These are phyloP conservation scores for Phytophthora ohioensis DNA, from an alignment of 352 stramenopile genomes.

Conservation along the genomic window DNA sequence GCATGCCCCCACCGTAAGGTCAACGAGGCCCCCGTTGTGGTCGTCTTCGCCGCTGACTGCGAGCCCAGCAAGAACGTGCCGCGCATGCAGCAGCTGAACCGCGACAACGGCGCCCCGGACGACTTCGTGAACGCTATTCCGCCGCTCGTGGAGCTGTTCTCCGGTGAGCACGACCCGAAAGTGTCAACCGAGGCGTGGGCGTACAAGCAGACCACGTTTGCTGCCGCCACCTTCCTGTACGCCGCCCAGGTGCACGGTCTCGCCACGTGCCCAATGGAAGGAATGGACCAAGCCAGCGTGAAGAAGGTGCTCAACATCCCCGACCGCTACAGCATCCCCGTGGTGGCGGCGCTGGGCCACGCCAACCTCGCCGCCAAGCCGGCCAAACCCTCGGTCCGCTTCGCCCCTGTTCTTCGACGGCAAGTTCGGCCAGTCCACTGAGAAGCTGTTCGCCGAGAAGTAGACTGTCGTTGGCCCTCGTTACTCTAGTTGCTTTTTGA, in stretches of 20 bases:
- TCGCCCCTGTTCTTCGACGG: constrained; percentile 80
- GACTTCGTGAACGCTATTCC: constrained; percentile 54
- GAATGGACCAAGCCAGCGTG: constrained; percentile 60
- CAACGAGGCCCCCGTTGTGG: constrained; percentile 68
- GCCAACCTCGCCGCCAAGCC: constrained; percentile 26
- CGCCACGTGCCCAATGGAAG: constrained; percentile 74
- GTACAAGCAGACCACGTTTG: constrained; percentile 78
- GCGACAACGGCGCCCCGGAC: constrained; percentile 52
- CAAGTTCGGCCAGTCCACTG: constrained; percentile 68
- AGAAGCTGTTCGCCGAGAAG: constrained; percentile 49
- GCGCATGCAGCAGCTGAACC: constrained; percentile 70
- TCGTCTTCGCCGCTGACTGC: constrained; percentile 76
- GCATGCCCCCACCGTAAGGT: constrained; percentile 42
- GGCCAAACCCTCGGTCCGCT: constrained; percentile 44
- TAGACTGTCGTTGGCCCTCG: not conserved
- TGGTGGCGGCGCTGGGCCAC: constrained; percentile 72
- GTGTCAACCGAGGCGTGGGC: constrained; percentile 73
- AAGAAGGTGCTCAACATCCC: constrained; percentile 67
- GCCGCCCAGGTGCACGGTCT: constrained; percentile 68
- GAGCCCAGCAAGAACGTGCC: constrained; percentile 73
- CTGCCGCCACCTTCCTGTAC: constrained; percentile 68
- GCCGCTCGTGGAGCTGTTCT: constrained; percentile 57
- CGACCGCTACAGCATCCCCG: constrained; percentile 70
- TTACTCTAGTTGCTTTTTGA: not conserved
- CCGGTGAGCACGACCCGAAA: constrained; percentile 59